Percentiles rank a stretch among this genome's conserved stretches.
These are phyloP conservation scores for Diplodia seriata DNA, from an alignment of 2,329 filamentous ascomycete genomes.

Conservation along the genomic window DNA sequence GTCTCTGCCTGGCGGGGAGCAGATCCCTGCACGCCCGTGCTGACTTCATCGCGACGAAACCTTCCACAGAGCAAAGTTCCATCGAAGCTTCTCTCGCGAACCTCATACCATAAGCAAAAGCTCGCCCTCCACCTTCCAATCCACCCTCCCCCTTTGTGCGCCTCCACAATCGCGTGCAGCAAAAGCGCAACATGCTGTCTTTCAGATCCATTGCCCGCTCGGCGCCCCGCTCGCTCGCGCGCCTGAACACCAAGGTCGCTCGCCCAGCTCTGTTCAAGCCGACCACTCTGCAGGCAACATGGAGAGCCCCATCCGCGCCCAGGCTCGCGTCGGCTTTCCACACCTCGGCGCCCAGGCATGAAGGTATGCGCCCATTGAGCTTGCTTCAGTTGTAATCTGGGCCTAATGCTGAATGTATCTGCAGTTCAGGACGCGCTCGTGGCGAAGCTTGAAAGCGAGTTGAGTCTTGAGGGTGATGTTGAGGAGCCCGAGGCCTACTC, in stretches of 20 bases:
- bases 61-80: slow-evolving; percentile 22
- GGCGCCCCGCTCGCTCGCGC: slow-evolving; percentile 52
- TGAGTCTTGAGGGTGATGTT: slow-evolving; percentile 59
- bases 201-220: slow-evolving; percentile 55
- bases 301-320: slow-evolving; percentile 43
- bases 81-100: background rate
- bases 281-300: slow-evolving; percentile 43
- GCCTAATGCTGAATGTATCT: background rate
- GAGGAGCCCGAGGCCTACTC: slow-evolving; percentile 70
- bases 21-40: slow-evolving; percentile 4
- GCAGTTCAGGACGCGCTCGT: slow-evolving; percentile 75
- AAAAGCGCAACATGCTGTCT: slow-evolving; percentile 50
- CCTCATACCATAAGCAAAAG: slow-evolving; percentile 3
- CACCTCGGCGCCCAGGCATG: slow-evolving; percentile 49
- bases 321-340: slow-evolving; percentile 52
- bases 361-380: slow-evolving; percentile 35
- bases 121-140: background rate
- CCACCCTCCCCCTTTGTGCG: slow-evolving; percentile 21
- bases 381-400: background rate
- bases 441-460: slow-evolving; percentile 84
- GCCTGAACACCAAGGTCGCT: slow-evolving; percentile 49
- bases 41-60: slow-evolving; percentile 31
- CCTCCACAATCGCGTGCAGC: slow-evolving; percentile 29
- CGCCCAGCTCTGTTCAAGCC: slow-evolving; percentile 45
- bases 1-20: slow-evolving; percentile 6